These are phyloP conservation scores for Russula olivacea DNA, from an alignment of 768 basidiomycete genomes.

Conservation along the genomic window DNA sequence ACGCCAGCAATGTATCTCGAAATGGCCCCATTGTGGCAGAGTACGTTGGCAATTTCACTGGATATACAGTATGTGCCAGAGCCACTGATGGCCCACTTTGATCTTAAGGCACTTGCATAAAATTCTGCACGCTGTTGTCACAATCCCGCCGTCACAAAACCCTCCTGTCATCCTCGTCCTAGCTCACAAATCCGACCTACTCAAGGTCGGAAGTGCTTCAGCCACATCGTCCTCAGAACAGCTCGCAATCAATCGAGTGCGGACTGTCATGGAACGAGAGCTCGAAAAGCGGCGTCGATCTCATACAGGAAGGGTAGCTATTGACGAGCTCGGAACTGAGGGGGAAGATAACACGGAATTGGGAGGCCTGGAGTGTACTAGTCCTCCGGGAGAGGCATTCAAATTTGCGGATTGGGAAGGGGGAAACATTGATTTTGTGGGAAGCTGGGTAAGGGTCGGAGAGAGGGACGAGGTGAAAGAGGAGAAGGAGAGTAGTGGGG, in stretches of 20 bases:
- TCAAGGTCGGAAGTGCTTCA: slow-evolving; percentile 44
- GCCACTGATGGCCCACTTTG: neutral
- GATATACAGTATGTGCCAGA: slow-evolving; percentile 3
- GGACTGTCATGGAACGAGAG: slow-evolving; percentile 75
- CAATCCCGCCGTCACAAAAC: slow-evolving; percentile 63
- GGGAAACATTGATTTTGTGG: slow-evolving; percentile 65
- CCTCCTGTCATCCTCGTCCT: slow-evolving; percentile 59
- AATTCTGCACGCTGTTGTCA: slow-evolving; percentile 61
- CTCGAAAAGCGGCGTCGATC: slow-evolving; percentile 68
- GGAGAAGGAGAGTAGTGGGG: slow-evolving; percentile 33
- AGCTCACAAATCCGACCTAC: slow-evolving; percentile 71
- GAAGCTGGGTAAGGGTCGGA: slow-evolving; percentile 45
- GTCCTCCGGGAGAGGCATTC: slow-evolving; percentile 49
- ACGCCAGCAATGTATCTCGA: slow-evolving; percentile 70
- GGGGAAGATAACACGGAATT: slow-evolving; percentile 48
- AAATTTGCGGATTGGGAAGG: slow-evolving; percentile 81
- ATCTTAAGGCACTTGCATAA: slow-evolving; percentile 62
- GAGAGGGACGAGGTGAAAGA: slow-evolving; percentile 26
- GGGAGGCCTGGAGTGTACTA: slow-evolving; percentile 69
- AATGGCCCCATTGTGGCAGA: slow-evolving; percentile 73
- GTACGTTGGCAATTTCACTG: slow-evolving; percentile 41
- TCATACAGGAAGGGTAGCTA: slow-evolving; percentile 57
- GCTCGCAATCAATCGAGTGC: slow-evolving; percentile 66
- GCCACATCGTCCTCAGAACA: slow-evolving; percentile 33
- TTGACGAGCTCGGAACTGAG: slow-evolving; percentile 71